Percentiles rank a stretch among this genome's conserved stretches.
These are phyloP conservation scores for Leucosporidium yakuticum DNA, from an alignment of 768 basidiomycete species.

Conservation along the genomic window DNA sequence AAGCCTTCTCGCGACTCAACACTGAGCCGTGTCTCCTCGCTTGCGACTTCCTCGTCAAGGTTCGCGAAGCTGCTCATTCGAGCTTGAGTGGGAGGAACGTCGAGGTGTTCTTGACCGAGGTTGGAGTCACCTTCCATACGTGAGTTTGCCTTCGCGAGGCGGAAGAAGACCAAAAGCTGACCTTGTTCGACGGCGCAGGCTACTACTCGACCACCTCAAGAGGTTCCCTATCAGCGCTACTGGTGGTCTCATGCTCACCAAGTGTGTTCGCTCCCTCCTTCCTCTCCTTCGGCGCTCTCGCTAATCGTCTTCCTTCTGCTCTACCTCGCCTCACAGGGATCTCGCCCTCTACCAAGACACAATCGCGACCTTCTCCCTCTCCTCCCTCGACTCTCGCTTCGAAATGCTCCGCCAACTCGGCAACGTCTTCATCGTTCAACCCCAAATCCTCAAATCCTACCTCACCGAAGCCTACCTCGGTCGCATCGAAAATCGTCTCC, in stretches of 20 bases:
- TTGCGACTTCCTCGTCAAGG: slow-evolving; percentile 75
- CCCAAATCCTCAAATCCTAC: slow-evolving; percentile 90
- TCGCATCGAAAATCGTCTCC: slow-evolving; percentile 74
- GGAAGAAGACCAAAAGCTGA: background rate
- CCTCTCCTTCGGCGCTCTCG: background rate
- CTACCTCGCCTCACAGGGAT: slow-evolving; percentile 57
- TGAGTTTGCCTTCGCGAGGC: slow-evolving; percentile 32
- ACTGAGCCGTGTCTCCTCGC: slow-evolving; percentile 85
- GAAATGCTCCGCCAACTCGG: slow-evolving; percentile 97
- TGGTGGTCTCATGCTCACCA: slow-evolving; percentile 95
- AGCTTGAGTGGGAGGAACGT: slow-evolving; percentile 86
- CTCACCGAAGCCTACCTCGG: slow-evolving; percentile 85
- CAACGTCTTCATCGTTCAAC: slow-evolving; percentile 91
- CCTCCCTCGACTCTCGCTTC: slow-evolving; percentile 84
- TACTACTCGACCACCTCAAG: slow-evolving; percentile 86
- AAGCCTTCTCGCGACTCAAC: slow-evolving; percentile 87
- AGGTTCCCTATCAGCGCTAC: slow-evolving; percentile 96
- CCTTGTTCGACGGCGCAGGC: slow-evolving; percentile 47
- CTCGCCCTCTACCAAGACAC: slow-evolving; percentile 93
- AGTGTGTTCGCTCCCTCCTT: slow-evolving; percentile 51
- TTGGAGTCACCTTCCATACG: slow-evolving; percentile 93
- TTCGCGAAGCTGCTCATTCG: slow-evolving; percentile 66
- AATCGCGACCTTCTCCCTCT: slow-evolving; percentile 71
- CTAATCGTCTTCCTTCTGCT: slow-evolving; percentile 1
- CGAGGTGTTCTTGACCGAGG: slow-evolving; percentile 84